phyloP scores from a whole-genome alignment of 768 basidiomycete species.

The Termitomyces titanicus region DNA sequence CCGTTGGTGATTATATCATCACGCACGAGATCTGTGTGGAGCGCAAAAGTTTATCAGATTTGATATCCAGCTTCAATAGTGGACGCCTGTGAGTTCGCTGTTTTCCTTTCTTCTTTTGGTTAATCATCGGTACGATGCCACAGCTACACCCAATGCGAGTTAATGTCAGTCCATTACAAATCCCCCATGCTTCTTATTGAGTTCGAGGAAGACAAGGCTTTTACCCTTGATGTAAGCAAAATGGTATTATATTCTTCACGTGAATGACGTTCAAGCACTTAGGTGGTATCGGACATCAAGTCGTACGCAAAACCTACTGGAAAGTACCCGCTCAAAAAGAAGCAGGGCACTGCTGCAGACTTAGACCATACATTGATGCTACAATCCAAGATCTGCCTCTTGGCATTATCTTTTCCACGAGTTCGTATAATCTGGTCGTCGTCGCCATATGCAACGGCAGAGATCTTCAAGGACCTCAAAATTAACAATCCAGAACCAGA shows the following conservation, averaged over 20 bases:
- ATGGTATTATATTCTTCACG: not conserved
- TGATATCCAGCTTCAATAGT: conserved; percentile 91
- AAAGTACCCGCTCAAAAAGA: conserved; percentile 58
- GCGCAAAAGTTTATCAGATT: conserved; percentile 89
- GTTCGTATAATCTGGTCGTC: conserved; percentile 97
- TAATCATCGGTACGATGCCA: not conserved
- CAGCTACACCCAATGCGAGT: conserved; percentile 95
- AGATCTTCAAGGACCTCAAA: conserved; percentile 94
- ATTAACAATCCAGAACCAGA: conserved; percentile 77
- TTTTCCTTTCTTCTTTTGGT: not conserved
- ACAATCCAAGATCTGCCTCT: conserved; percentile 90
- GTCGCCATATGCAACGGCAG: conserved; percentile 86
- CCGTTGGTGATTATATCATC: conserved; percentile 94
- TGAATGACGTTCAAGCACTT: not conserved
- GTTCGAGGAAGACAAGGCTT: conserved; percentile 96
- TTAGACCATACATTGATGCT: conserved; percentile 44
- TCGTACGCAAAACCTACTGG: conserved; percentile 57
- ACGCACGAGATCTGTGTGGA: conserved; percentile 96
- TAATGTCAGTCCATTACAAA: conserved; percentile 96
- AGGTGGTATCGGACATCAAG: conserved; percentile 67
- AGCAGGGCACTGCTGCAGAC: conserved; percentile 25
- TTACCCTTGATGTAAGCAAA: conserved; percentile 73
- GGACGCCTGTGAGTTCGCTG: conserved; percentile 75
- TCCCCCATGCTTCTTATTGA: conserved; percentile 91
- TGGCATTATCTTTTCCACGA: conserved; percentile 87